Conservation (phyloP, 345 rosid species). For the Ailanthus altissimus region DNA sequence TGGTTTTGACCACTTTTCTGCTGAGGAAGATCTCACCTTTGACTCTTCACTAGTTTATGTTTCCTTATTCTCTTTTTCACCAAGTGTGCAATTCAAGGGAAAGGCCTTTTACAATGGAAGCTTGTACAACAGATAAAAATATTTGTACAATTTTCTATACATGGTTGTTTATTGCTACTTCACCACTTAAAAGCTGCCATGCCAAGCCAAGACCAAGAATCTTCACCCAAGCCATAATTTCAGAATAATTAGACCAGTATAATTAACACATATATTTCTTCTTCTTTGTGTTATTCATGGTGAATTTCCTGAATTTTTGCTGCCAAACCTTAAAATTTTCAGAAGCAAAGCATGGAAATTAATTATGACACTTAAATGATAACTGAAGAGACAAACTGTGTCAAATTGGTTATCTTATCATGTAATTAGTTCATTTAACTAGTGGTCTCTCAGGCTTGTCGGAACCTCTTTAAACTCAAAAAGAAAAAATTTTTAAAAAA, state of each 20-base stretch:
- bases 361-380: neutral
- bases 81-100: conserved; percentile 29
- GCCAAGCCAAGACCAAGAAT: neutral
- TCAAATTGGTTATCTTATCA: neutral
- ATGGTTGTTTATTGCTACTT: neutral
- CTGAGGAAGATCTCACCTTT: conserved; percentile 42
- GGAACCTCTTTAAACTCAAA: conserved; percentile 11
- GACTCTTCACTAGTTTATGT: conserved; percentile 30
- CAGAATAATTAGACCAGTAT: neutral
- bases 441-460: conserved; percentile 11
- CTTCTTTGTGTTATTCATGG: no score
- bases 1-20: conserved; percentile 80
- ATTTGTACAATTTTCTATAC: neutral
- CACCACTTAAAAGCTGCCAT: conserved; percentile 8
- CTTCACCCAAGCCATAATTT: conserved; percentile 4
- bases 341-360: neutral
- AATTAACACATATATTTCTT: no score
- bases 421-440: neutral
- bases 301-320: no score
- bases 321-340: neutral
- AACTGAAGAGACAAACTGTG: conserved; percentile 14
- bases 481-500: neutral
- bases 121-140: conserved; percentile 11
- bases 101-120: conserved; percentile 25
- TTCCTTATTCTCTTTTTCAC: conserved; percentile 24